Evolutionary conservation across 108 stramenopile species (phyloP).

Genomic region (Fragilaria crotonensis): DNA sequence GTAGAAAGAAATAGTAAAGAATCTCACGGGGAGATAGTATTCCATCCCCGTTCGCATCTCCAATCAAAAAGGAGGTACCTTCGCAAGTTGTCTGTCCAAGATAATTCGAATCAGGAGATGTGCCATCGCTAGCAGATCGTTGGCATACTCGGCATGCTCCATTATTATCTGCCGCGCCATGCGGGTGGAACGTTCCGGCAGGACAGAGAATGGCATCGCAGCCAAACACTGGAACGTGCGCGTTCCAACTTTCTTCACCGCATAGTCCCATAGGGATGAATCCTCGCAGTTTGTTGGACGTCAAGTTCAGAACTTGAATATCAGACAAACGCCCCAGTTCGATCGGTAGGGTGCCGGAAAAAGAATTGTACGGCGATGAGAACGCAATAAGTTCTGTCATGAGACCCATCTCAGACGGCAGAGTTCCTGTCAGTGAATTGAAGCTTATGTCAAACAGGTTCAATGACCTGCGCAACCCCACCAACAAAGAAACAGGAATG

Average conservation of each 20-base stretch:
- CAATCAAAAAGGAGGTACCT: conserved; percentile 22
- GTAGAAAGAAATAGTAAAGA: conserved; percentile 33
- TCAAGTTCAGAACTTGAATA: conserved; percentile 19
- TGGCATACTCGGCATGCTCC: conserved; percentile 33
- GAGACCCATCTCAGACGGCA: conserved; percentile 18
- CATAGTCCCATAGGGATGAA: conserved; percentile 1
- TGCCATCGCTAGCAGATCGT: conserved; percentile 14
- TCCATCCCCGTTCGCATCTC: conserved; percentile 58
- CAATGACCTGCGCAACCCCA: neutral
- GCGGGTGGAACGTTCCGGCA: conserved; percentile 46
- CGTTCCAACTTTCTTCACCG: conserved; percentile 11
- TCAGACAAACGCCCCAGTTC: conserved; percentile 22
- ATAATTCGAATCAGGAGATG: conserved; percentile 8
- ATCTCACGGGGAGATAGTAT: conserved; percentile 42
- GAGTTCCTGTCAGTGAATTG: conserved; percentile 5
- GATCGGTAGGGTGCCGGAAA: conserved; percentile 19
- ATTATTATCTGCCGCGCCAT: conserved; percentile 37
- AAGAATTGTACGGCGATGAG: conserved; percentile 12
- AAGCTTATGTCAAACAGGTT: neutral
- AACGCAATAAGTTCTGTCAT: conserved; percentile 18
- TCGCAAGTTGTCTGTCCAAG: conserved; percentile 39
- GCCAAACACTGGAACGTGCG: conserved; percentile 35
- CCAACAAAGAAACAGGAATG: no score
- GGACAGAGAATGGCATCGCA: conserved; percentile 61
- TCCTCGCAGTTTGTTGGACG: conserved; percentile 16